Evolutionary conservation across 139 green algal species (phyloP), one percentile per base, ranked within the genome.

Genomic region (Chlamydomonas sp.): DNA sequence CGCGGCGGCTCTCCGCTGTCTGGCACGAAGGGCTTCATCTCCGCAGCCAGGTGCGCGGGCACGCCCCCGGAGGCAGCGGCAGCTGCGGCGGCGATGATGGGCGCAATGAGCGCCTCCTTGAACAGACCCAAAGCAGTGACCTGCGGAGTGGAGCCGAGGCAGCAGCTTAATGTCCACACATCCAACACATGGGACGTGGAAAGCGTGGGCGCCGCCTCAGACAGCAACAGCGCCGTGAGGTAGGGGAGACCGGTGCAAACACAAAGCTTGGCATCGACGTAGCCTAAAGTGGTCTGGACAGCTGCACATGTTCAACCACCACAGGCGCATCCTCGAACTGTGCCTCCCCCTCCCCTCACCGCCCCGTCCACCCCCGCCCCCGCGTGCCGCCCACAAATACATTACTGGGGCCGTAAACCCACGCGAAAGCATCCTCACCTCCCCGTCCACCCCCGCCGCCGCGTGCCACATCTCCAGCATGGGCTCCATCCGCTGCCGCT

Each of bases 1-100:
- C 31, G 18, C 3, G 74, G 59, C 4, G 77, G 77, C 68, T 89
- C 85, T 9, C 85, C 85, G 1, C 49, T 16, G 63, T 69, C 49
- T 6, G 85, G 77, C 74, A 18, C 60, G n/a, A 89, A 89, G 68
- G 85, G 77, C 78, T 78, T 78, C 68, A 90, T 77, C 58, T 90
- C 86, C 14, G 78, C 31, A 49, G 31, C 31, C 31, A 49, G 31
- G 31, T 49, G 31, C 31, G 31, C 31, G 31, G 31, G 31, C 31
- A 49, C 31, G 31, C 31, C 31, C 31, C 31, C 31, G 31, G 31
- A 49, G 31, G 31, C 31, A 49, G 31, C 31, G 31, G 31, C 31
- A 49, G 31, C 31, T 49, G 31, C 31, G 31, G 31, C 31, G 31
- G 31, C 31, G 31, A 49, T 49, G 31, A 49, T 49, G 31, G 31